Conservation (phyloP, 441 rosid species). For the Pelargonium myrrhifolium region DNA sequence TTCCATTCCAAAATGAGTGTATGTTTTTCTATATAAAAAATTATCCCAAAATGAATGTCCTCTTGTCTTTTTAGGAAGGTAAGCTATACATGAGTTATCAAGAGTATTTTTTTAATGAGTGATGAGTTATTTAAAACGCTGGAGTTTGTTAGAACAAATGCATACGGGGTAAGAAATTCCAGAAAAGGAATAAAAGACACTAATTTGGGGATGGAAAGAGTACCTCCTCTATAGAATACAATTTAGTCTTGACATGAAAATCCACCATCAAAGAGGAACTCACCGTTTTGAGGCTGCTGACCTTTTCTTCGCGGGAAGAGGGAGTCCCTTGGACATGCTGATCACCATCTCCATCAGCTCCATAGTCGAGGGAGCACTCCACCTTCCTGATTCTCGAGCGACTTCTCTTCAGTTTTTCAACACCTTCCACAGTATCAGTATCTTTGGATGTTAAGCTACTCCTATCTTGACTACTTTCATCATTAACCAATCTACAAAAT, state of each 20-base stretch:
- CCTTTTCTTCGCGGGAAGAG: constrained; percentile 81
- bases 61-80: no score
- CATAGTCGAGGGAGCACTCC: constrained; percentile 59
- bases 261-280: constrained; percentile 20
- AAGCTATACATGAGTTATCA: no score
- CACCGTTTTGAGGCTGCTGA: constrained; percentile 91
- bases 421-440: constrained; percentile 45
- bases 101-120: no score
- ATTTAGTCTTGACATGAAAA: background rate
- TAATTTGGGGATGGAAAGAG: background rate
- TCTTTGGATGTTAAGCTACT: constrained; percentile 38
- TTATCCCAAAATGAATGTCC: no score
- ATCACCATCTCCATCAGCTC: constrained; percentile 68
- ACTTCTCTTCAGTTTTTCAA: constrained; percentile 46
- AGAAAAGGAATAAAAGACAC: no score
- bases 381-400: constrained; percentile 55
- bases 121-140: no score
- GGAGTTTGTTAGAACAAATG: no score
- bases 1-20: no score
- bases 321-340: constrained; percentile 51
- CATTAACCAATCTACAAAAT: constrained; percentile 38
- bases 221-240: background rate
- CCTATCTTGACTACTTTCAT: constrained; percentile 53
- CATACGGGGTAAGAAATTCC: no score
- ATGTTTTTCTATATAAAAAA: no score